Percentiles rank a stretch among this genome's conserved stretches.
Conservation (phyloP, 192 early-diverging fungal genomes). For the Backusella mclennaniae region DNA sequence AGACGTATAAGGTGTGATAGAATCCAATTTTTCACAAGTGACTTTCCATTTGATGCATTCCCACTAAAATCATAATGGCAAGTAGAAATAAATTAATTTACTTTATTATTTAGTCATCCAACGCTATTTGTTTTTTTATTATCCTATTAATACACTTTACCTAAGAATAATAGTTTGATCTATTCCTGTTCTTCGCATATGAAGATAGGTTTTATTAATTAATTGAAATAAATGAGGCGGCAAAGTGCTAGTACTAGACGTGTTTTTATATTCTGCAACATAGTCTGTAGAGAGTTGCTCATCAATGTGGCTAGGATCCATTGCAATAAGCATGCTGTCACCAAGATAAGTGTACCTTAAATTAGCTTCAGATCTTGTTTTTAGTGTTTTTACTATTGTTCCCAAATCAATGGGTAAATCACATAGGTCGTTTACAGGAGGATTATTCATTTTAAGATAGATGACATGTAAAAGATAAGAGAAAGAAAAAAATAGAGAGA, state of each 20-base stretch:
- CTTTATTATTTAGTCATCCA: constrained; percentile 5
- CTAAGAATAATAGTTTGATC: constrained; percentile 46
- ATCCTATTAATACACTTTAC: constrained; percentile 10
- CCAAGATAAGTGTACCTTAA: not conserved
- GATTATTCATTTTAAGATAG: not conserved
- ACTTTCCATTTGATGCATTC: constrained; percentile 84
- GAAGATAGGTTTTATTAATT: constrained; percentile 73
- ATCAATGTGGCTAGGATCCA: constrained; percentile 37
- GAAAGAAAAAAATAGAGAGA: constrained; percentile 7
- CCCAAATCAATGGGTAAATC: not conserved
- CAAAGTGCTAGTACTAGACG: constrained; percentile 35
- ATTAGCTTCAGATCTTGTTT: not conserved
- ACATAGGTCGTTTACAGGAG: not conserved
- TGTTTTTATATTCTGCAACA: constrained; percentile 64
- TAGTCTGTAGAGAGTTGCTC: constrained; percentile 59
- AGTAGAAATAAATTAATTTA: not conserved
- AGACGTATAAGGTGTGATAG: constrained; percentile 68
- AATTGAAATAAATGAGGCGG: constrained; percentile 74
- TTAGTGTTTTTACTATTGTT: constrained; percentile 4
- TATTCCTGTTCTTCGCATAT: constrained; percentile 70
- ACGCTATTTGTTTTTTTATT: not conserved
- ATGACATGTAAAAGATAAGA: constrained; percentile 1
- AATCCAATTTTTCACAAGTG: constrained; percentile 64
- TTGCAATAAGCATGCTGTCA: not conserved
- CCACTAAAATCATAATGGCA: constrained; percentile 54